Evolutionary conservation across 2,329 filamentous ascomycete species (phyloP), one percentile per base, ranked within the genome.

Genomic region (Pseudogymnoascus sp.): DNA sequence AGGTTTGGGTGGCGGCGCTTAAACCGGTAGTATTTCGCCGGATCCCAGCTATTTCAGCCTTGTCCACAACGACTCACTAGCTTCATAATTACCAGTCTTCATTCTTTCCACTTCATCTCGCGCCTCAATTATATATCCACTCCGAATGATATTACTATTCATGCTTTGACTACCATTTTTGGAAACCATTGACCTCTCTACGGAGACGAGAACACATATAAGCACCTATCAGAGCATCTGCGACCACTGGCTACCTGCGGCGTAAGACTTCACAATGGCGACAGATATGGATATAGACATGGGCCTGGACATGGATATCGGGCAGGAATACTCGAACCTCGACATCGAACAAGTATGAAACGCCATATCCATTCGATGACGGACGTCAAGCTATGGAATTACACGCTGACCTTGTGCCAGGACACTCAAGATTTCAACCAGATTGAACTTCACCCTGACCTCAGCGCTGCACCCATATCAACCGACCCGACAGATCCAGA

Each of bases 231-330:
- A 12, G 22, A 46, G 41, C 19, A n/a, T 14, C 40, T 46, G 41
- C 41, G 22, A 46, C 41, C 22, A 26, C 26, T 33, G 26, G 26
- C 26, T 19, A 56, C 46, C 26, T 56, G 46, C 26, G 33, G 46
- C n/a, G 6, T 7, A 50, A 50, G 22, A 26, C 19, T 14, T 6
- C 46, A 56, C 26, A 56, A 73, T 72, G 70, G 69, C 69, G 38
- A 67, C 67, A 56, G 74, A 78, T 63, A 87, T 90, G 87, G 88
- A 91, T 75, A 86, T 91, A 63, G 88, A 90, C 67, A 89, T 91
- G 86, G 88, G 87, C 70, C 79, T 90, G 67, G 81, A 82, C 68
- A 71, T 82, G 33, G 81, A 80, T 37, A 75, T 80, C 3, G 79
- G 82, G 35, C 79, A 76, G 7, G 76, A 77, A 11, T 69, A 71